Percentiles rank a stretch among this genome's conserved stretches.
Evolutionary conservation across 345 rosid genomes (phyloP).

Genomic region (Pistacia atlantica): DNA sequence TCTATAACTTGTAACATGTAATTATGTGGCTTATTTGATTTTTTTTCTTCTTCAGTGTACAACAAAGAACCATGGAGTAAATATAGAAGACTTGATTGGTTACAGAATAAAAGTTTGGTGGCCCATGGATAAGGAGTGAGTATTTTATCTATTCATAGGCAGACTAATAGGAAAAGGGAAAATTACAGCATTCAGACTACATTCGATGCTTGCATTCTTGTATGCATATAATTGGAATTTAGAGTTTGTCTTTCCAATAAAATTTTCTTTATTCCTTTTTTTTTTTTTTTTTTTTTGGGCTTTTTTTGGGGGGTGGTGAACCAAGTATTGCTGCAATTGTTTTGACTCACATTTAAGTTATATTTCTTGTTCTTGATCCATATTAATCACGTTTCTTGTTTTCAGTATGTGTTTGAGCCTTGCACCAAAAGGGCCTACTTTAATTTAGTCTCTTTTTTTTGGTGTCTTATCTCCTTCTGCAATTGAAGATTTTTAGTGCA

Average conservation of each 20-base stretch:
- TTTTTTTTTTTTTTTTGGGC: too few species aligned
- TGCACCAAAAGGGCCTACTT: neutral
- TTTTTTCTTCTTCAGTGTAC: constrained; percentile 57
- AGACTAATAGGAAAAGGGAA: neutral
- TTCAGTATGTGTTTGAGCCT: neutral
- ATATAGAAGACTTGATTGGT: constrained; percentile 76
- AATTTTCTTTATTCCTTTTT: neutral
- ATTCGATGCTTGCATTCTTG: neutral
- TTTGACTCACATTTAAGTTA: neutral
- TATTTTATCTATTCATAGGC: constrained; percentile 1
- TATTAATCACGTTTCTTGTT: neutral
- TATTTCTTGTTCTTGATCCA: neutral
- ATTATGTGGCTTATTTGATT: constrained; percentile 24
- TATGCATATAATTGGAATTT: neutral
- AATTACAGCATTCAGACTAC: neutral
- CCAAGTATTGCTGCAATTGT: neutral
- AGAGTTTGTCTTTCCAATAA: neutral
- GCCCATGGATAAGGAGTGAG: constrained; percentile 99
- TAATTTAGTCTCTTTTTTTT: neutral
- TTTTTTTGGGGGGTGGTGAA: too few species aligned
- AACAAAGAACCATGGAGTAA: constrained; percentile 50
- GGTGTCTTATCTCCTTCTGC: neutral
- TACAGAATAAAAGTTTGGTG: constrained; percentile 92
- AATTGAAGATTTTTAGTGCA: neutral
- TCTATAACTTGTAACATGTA: neutral